phyloP scores from a whole-genome alignment of 2,329 filamentous ascomycete genomes.

The Fusarium hainanense region DNA sequence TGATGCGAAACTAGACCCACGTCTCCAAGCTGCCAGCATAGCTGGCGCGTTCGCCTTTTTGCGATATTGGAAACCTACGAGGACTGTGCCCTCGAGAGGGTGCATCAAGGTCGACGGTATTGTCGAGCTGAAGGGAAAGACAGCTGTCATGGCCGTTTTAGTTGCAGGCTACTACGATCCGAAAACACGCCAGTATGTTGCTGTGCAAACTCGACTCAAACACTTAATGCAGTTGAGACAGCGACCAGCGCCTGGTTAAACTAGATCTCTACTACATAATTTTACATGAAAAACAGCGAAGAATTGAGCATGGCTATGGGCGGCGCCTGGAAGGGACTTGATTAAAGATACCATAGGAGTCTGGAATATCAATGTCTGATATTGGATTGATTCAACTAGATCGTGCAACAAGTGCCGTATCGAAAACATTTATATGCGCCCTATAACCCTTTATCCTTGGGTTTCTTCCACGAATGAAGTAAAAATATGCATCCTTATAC shows the following conservation, averaged over 20 bases:
- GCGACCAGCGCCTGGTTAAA: constrained; percentile 48
- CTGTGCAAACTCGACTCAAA: constrained; percentile 56
- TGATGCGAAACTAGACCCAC: constrained; percentile 51
- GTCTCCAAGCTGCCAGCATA: constrained; percentile 49
- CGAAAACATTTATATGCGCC: constrained; percentile 14
- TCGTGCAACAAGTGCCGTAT: background rate
- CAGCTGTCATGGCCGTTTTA: constrained; percentile 61
- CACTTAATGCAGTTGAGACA: constrained; percentile 57
- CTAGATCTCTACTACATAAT: background rate
- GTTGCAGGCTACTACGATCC: constrained; percentile 67
- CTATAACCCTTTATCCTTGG: constrained; percentile 7
- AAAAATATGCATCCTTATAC: constrained; percentile 1
- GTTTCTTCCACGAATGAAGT: constrained; percentile 6
- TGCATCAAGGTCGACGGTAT: constrained; percentile 65
- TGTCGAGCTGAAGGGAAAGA: constrained; percentile 62
- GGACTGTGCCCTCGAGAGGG: constrained; percentile 60
- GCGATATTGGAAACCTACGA: constrained; percentile 60
- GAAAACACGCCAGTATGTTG: constrained; percentile 59
- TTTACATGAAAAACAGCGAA: constrained; percentile 1
- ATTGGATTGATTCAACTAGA: background rate
- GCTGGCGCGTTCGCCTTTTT: constrained; percentile 52
- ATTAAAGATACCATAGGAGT: constrained; percentile 47
- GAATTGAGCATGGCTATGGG: constrained; percentile 36
- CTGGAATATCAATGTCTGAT: constrained; percentile 36
- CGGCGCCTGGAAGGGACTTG: constrained; percentile 44